These are phyloP conservation scores for Batkoa obscura DNA, from an alignment of 371 early-diverging fungal genomes.

Conservation along the genomic window DNA sequence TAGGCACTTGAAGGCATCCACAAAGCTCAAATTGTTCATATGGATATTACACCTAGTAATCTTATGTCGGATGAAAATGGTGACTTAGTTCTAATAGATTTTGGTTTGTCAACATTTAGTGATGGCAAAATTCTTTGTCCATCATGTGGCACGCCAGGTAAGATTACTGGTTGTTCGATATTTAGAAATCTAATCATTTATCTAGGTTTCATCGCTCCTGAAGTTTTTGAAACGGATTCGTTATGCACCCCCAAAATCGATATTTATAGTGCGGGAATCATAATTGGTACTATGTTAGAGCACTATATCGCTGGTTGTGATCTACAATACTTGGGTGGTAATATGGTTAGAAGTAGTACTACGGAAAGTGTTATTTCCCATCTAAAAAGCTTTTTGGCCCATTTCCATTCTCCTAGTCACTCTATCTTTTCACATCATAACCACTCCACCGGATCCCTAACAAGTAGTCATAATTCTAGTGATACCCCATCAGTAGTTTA, in stretches of 20 bases:
- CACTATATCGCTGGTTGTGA: constrained; percentile 1
- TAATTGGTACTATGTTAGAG: constrained; percentile 3
- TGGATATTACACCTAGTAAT: constrained; percentile 42
- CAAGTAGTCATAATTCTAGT: not conserved
- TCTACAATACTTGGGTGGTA: constrained; percentile 6
- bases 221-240: not conserved
- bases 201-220: constrained; percentile 4
- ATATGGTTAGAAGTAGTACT: not conserved
- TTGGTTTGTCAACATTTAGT: constrained; percentile 26
- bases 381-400: not conserved
- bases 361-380: not conserved
- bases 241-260: not conserved
- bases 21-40: constrained; percentile 25
- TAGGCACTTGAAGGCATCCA: constrained; percentile 7
- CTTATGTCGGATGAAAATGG: constrained; percentile 32
- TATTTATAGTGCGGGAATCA: constrained; percentile 4
- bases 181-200: not conserved
- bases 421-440: not conserved
- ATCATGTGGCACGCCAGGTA: constrained; percentile 1
- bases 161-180: too few relatives aligned
- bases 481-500: constrained; percentile 3
- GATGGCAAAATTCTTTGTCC: not conserved
- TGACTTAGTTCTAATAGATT: constrained; percentile 40
- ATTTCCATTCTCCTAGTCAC: not conserved
- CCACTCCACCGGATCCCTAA: not conserved